Conservation (phyloP, 331 rosid species). For the Spiraea crenata region DNA sequence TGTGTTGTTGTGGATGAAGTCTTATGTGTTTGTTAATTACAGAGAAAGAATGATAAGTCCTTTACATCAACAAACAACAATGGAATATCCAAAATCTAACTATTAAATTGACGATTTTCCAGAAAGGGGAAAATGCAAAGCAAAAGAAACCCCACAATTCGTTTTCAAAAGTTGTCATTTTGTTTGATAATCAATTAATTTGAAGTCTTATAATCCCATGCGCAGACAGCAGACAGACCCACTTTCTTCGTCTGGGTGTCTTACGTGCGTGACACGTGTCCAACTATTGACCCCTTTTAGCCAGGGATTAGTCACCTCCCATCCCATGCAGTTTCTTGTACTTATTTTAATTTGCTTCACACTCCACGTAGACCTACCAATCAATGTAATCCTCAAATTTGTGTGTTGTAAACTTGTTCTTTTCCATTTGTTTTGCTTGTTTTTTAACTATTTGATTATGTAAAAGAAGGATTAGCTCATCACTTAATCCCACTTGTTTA, state of each 20-base stretch:
- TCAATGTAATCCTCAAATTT: not conserved
- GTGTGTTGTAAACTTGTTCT: not conserved
- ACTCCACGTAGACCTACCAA: conserved; percentile 11
- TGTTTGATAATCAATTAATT: not conserved
- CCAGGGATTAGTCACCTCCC: not conserved
- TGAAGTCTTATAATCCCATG: not conserved
- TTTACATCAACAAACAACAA: not conserved
- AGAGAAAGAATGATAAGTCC: not conserved
- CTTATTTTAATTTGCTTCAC: not conserved
- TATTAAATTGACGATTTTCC: not conserved
- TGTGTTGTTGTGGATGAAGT: too few relatives aligned
- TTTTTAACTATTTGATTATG: conserved; percentile 10
- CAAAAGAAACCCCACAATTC: too few relatives aligned
- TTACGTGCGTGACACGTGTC: conserved; percentile 22
- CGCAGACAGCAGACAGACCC: not conserved
- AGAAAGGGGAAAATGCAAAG: not conserved
- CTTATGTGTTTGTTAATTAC: too few relatives aligned
- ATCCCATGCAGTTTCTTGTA: not conserved
- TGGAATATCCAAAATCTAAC: not conserved
- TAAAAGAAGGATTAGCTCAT: not conserved
- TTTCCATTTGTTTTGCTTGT: not conserved
- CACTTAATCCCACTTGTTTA: too few relatives aligned
- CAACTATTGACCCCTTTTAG: not conserved
- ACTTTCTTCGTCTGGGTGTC: not conserved
- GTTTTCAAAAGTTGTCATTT: not conserved